phyloP scores from a whole-genome alignment of 768 basidiomycete species.

The Russula virescens region DNA sequence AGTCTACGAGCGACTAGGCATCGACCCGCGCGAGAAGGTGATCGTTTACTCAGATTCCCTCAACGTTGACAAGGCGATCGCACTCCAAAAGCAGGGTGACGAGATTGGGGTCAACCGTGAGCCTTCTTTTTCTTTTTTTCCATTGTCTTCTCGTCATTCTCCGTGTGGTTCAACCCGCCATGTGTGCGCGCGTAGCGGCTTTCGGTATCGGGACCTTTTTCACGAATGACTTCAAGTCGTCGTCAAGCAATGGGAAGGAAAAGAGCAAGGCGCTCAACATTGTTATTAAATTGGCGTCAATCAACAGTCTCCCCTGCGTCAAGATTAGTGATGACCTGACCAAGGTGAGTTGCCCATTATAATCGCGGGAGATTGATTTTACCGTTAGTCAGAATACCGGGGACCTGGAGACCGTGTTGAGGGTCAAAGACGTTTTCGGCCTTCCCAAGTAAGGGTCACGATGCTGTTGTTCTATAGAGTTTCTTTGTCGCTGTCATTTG shows the following conservation, averaged over 20 bases:
- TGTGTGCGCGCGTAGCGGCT: constrained; percentile 43
- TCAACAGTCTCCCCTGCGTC: constrained; percentile 71
- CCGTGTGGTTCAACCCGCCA: neutral
- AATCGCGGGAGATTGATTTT: neutral
- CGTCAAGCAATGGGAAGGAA: constrained; percentile 41
- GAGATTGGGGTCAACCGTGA: constrained; percentile 65
- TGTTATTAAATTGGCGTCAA: constrained; percentile 84
- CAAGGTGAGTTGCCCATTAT: constrained; percentile 46
- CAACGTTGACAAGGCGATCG: constrained; percentile 61
- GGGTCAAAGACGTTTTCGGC: constrained; percentile 48
- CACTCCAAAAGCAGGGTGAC: constrained; percentile 64
- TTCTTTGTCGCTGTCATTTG: neutral
- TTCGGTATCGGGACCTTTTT: constrained; percentile 94
- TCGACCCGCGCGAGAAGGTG: constrained; percentile 57
- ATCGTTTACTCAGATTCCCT: constrained; percentile 85
- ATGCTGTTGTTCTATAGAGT: neutral
- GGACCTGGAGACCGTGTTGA: constrained; percentile 40
- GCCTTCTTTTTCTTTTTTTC: constrained; percentile 18
- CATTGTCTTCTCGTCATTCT: neutral
- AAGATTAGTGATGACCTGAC: constrained; percentile 91
- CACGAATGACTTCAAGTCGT: constrained; percentile 76
- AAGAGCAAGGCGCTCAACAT: constrained; percentile 86
- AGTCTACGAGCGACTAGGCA: constrained; percentile 64
- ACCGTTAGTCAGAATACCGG: constrained; percentile 42
- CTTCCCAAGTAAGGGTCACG: constrained; percentile 27